These are phyloP conservation scores for Rubroboletus pulcherrimus DNA, from an alignment of 768 basidiomycete genomes.

Conservation along the genomic window DNA sequence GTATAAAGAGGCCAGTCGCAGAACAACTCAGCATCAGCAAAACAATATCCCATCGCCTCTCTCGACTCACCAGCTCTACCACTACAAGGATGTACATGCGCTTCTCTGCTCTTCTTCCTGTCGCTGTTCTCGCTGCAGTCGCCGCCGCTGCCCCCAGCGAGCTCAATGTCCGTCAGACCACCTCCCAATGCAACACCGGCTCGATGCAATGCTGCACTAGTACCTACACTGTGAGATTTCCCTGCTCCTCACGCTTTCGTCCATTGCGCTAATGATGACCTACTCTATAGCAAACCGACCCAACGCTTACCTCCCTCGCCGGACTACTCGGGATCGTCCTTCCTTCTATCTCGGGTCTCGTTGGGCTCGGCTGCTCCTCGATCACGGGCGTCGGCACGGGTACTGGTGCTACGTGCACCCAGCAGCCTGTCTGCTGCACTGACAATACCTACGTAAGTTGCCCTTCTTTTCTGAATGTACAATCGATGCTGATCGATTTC, in stretches of 20 bases:
- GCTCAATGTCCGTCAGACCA: neutral
- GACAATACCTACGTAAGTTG: neutral
- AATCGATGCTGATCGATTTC: neutral
- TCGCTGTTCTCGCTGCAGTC: neutral
- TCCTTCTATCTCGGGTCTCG: neutral
- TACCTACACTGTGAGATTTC: neutral
- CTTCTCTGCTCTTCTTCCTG: conserved; percentile 4
- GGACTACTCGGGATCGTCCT: neutral
- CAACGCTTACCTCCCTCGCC: neutral
- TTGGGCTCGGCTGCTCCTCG: conserved; percentile 5
- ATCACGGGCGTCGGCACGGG: neutral
- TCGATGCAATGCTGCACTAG: conserved; percentile 3
- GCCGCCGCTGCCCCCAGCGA: conserved; percentile 6
- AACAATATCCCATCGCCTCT: neutral
- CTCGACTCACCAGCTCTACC: neutral
- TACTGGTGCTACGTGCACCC: neutral
- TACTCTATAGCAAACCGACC: neutral
- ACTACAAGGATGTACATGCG: conserved; percentile 5
- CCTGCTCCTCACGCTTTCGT: no score
- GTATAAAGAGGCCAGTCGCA: conserved; percentile 8
- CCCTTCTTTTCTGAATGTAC: neutral
- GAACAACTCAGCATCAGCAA: neutral
- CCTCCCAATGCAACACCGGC: conserved; percentile 7
- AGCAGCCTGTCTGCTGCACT: conserved; percentile 15
- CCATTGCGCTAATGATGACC: neutral